Evolutionary conservation across 495 filamentous ascomycete species (phyloP).

Genomic region (Daldinia decipiens): DNA sequence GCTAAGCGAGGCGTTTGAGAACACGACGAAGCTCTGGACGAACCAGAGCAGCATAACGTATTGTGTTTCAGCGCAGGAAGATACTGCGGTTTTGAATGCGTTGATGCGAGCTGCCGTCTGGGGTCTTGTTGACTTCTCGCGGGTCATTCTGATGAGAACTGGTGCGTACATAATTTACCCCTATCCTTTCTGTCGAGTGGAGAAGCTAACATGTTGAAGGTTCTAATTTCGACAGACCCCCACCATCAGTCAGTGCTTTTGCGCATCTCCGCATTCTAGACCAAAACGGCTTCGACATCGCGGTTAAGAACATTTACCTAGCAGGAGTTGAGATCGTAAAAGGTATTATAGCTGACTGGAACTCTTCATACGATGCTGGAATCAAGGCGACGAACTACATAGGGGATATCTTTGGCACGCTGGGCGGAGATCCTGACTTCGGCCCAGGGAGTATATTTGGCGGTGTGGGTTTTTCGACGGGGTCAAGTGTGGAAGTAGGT

Average conservation of each 20-base stretch:
- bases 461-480: neutral
- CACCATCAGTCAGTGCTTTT: neutral
- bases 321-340: neutral
- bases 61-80: slow-evolving; percentile 76
- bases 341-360: neutral
- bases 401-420: neutral
- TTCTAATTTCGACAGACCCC: slow-evolving; percentile 1
- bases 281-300: neutral
- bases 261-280: neutral
- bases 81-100: neutral
- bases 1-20: slow-evolving; percentile 71
- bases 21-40: slow-evolving; percentile 70
- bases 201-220: neutral
- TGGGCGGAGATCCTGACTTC: neutral
- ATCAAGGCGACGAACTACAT: neutral
- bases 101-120: neutral
- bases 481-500: neutral
- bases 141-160: neutral
- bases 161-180: neutral
- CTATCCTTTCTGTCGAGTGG: neutral
- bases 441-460: neutral
- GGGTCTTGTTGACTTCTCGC: neutral
- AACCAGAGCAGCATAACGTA: slow-evolving; percentile 72
- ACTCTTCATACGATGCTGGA: neutral
- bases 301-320: neutral